A percentile compares a stretch with the other conserved stretches of the same genome.
phyloP scores from a whole-genome alignment of 257 asterid genomes.

The Ligustrum vulgare region DNA sequence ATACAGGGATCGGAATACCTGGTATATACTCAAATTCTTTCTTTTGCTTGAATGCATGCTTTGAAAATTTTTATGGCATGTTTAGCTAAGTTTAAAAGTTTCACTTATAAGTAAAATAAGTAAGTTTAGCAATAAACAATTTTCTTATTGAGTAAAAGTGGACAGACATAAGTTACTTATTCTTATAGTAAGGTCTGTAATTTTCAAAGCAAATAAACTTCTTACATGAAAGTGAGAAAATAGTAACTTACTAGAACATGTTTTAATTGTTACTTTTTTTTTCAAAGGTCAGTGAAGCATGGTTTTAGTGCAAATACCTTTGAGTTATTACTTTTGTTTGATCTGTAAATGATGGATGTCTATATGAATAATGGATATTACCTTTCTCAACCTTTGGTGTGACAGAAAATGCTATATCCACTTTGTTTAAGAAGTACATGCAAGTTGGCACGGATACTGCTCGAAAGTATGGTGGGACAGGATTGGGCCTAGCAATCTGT shows the following conservation, averaged over 20 bases:
- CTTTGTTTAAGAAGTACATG: constrained; percentile 88
- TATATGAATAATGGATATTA: neutral
- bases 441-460: constrained; percentile 93
- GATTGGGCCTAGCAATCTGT: constrained; percentile 90
- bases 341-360: neutral
- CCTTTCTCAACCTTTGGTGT: constrained; percentile 13
- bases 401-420: constrained; percentile 72
- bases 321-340: neutral
- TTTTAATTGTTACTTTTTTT: neutral
- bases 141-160: neutral
- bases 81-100: neutral
- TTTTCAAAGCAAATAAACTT: neutral
- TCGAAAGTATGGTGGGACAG: constrained; percentile 92
- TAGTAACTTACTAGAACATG: neutral
- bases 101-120: neutral
- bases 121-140: neutral
- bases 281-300: neutral
- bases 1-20: constrained; percentile 92
- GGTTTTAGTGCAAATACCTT: neutral
- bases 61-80: neutral
- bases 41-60: constrained; percentile 2
- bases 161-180: too few relatives aligned
- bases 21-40: constrained; percentile 40
- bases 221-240: neutral
- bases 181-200: neutral